Evolutionary conservation across 2,329 filamentous ascomycete species (phyloP).

Genomic region (Didymosphaeria variabile): DNA sequence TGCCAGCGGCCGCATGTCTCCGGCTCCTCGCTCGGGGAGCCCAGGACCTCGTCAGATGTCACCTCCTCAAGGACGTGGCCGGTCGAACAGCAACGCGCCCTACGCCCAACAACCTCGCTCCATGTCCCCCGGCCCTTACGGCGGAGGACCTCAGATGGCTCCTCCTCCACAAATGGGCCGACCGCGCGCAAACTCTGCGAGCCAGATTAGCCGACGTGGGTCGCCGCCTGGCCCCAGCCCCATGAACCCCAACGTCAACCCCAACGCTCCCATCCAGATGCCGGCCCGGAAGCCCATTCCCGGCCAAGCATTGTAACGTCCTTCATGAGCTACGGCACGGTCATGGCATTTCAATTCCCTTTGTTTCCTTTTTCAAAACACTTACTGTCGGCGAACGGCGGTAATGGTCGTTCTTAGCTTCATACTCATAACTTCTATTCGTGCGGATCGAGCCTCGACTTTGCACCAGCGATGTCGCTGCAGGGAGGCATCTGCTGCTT

Average conservation of each 20-base stretch:
- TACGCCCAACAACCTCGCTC: slow-evolving; percentile 47
- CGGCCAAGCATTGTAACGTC: slow-evolving; percentile 54
- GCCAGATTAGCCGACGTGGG: slow-evolving; percentile 40
- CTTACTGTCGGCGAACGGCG: slow-evolving; percentile 1
- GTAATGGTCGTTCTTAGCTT: slow-evolving; percentile 6
- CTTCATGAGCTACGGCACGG: slow-evolving; percentile 36
- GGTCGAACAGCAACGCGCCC: slow-evolving; percentile 51
- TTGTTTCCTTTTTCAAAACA: not conserved
- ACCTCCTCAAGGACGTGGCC: slow-evolving; percentile 37
- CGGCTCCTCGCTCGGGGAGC: slow-evolving; percentile 41
- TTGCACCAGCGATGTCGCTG: not conserved
- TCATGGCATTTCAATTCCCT: slow-evolving; percentile 23
- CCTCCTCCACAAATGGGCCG: slow-evolving; percentile 45
- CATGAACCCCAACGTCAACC: slow-evolving; percentile 43
- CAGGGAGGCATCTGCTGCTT: slow-evolving; percentile 6
- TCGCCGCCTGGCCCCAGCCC: slow-evolving; percentile 48
- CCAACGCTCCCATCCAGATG: slow-evolving; percentile 27
- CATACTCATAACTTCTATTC: slow-evolving; percentile 12
- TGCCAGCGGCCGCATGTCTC: slow-evolving; percentile 40
- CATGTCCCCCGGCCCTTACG: slow-evolving; percentile 52
- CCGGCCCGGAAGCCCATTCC: slow-evolving; percentile 58
- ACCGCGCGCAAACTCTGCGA: slow-evolving; percentile 50
- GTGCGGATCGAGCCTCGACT: slow-evolving; percentile 13
- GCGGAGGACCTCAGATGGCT: slow-evolving; percentile 44
- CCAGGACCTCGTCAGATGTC: slow-evolving; percentile 38